phyloP scores from a whole-genome alignment of 208 protist species.

The Trichomonas vaginalis region DNA sequence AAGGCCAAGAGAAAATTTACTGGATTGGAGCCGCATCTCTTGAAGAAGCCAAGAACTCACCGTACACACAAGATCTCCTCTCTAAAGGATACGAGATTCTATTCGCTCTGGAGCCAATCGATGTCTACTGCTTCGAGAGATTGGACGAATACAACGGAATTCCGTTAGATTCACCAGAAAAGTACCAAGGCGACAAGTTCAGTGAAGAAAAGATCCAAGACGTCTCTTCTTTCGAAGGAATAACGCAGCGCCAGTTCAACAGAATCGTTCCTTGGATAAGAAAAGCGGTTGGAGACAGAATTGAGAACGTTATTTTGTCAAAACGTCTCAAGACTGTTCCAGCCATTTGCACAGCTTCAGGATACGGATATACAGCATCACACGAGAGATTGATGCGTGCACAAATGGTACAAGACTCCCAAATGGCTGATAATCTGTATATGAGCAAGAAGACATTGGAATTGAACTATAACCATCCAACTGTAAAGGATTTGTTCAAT shows the following conservation, averaged over 20 bases:
- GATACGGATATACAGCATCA: slow-evolving; percentile 35
- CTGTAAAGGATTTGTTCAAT: slow-evolving; percentile 21
- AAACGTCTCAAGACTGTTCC: slow-evolving; percentile 34
- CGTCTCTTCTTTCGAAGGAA: not conserved
- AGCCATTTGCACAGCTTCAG: slow-evolving; percentile 24
- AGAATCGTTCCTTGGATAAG: slow-evolving; percentile 29
- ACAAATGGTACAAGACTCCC: slow-evolving; percentile 20
- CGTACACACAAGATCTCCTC: slow-evolving; percentile 31
- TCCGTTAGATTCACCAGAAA: not conserved
- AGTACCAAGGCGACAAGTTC: not conserved
- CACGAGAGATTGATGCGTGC: slow-evolving; percentile 28
- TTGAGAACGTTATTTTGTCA: slow-evolving; percentile 30
- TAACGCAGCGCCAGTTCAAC: not conserved
- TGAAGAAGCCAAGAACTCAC: slow-evolving; percentile 30
- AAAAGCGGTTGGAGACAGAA: slow-evolving; percentile 23
- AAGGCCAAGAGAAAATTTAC: slow-evolving; percentile 39
- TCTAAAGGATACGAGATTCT: slow-evolving; percentile 31
- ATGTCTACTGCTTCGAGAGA: slow-evolving; percentile 34
- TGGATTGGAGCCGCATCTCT: slow-evolving; percentile 34
- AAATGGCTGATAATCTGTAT: not conserved
- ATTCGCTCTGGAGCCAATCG: slow-evolving; percentile 36
- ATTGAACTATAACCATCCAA: slow-evolving; percentile 22
- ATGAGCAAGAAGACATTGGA: slow-evolving; percentile 14
- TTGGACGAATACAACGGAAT: slow-evolving; percentile 28
- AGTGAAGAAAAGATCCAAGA: not conserved